Evolutionary conservation across 805 yeast genomes (phyloP).

Genomic region (Barnettozyma salicaria): DNA sequence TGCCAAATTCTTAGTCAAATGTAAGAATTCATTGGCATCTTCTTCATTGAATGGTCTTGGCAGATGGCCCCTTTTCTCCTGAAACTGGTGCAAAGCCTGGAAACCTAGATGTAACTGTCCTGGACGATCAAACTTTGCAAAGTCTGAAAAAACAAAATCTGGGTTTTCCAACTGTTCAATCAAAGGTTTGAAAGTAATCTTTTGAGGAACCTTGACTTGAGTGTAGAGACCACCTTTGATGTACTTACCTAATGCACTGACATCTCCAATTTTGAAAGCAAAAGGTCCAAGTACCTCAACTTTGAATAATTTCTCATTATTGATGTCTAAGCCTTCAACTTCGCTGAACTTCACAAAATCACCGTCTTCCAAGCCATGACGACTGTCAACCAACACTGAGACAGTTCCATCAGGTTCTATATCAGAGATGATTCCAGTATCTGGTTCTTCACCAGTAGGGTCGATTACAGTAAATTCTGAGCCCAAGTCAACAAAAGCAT

Average conservation of each 20-base stretch:
- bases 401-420: constrained; percentile 86
- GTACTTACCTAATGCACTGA: constrained; percentile 57
- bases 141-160: constrained; percentile 76
- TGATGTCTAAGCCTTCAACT: constrained; percentile 73
- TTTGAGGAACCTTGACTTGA: constrained; percentile 81
- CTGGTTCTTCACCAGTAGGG: constrained; percentile 89
- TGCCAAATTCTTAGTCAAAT: constrained; percentile 54
- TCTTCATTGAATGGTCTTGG: constrained; percentile 74
- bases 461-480: constrained; percentile 73
- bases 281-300: constrained; percentile 91
- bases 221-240: constrained; percentile 83
- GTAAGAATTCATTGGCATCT: constrained; percentile 65
- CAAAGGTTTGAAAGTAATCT: constrained; percentile 57
- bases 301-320: constrained; percentile 67
- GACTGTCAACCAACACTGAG: constrained; percentile 84
- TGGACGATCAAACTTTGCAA: constrained; percentile 91
- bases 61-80: constrained; percentile 48
- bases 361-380: constrained; percentile 94
- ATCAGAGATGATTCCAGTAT: constrained; percentile 80
- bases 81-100: constrained; percentile 79
- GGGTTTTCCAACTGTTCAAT: constrained; percentile 65
- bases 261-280: constrained; percentile 68
- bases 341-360: constrained; percentile 82
- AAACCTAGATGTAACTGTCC: constrained; percentile 86
- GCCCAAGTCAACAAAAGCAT: constrained; percentile 87